Evolutionary conservation across 257 asterid species (phyloP).

Genomic region (Nicotiana undulata): DNA sequence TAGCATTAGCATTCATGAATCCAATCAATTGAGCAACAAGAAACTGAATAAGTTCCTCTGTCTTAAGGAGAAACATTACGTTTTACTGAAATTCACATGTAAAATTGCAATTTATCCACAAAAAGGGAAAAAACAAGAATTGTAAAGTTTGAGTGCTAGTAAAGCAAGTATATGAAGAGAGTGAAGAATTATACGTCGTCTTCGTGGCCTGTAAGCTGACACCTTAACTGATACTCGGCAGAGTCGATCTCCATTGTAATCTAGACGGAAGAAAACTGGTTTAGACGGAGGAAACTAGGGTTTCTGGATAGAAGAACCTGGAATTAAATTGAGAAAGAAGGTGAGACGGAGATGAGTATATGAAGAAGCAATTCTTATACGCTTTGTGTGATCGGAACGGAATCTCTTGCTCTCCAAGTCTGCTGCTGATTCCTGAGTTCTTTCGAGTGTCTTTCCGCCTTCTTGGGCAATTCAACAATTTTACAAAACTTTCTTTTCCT

Average conservation of each 20-base stretch:
- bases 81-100: background rate
- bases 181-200: constrained; percentile 57
- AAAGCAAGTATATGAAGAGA: background rate
- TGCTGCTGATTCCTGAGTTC: background rate
- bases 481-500: too few species aligned
- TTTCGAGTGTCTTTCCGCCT: background rate
- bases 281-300: constrained; percentile 10
- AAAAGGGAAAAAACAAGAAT: background rate
- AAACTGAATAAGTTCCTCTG: background rate
- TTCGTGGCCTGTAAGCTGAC: constrained; percentile 88
- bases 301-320: background rate
- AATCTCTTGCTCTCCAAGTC: constrained; percentile 13
- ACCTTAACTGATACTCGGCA: constrained; percentile 62
- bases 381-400: background rate
- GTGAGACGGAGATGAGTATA: background rate
- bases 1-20: background rate
- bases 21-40: background rate
- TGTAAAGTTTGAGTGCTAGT: background rate
- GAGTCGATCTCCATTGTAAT: constrained; percentile 64
- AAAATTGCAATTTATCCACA: background rate
- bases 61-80: background rate
- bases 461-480: background rate
- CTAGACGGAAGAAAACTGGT: background rate
- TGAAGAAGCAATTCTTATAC: background rate
- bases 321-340: background rate